These are phyloP conservation scores for Paecilomyces dactylethromorphus DNA, from an alignment of 2,329 filamentous ascomycete species.

Conservation along the genomic window DNA sequence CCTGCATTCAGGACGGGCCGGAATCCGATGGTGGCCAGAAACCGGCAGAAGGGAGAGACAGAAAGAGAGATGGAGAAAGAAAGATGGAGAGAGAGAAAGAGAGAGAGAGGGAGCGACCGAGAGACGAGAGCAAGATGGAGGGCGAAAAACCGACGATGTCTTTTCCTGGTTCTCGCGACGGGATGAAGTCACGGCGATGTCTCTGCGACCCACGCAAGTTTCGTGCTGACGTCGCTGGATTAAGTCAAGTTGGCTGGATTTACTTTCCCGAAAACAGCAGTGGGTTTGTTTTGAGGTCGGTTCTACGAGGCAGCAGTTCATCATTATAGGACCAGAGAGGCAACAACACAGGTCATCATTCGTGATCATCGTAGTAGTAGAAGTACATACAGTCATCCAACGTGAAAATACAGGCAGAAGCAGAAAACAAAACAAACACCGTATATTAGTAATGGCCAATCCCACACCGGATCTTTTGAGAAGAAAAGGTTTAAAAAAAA, in stretches of 20 bases:
- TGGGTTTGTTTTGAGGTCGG: too few relatives aligned
- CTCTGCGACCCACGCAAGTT: background rate
- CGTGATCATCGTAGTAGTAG: conserved; percentile 6
- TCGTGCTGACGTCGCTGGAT: too few relatives aligned
- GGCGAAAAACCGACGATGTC: too few relatives aligned
- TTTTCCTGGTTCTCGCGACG: background rate
- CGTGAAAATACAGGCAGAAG: conserved; percentile 2
- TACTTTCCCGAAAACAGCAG: too few relatives aligned
- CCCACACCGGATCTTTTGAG: background rate
- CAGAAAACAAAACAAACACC: background rate
- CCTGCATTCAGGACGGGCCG: too few relatives aligned
- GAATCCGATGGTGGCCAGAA: too few relatives aligned
- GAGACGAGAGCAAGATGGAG: too few relatives aligned
- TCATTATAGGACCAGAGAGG: too few relatives aligned
- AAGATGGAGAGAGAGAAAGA: background rate
- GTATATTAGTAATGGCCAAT: conserved; percentile 4
- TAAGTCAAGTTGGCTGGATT: too few relatives aligned
- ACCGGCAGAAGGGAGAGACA: too few relatives aligned
- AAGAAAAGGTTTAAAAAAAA: conserved; percentile 1
- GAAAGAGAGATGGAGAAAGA: background rate
- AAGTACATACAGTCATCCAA: conserved; percentile 8
- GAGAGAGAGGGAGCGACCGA: too few relatives aligned
- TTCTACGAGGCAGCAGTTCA: too few relatives aligned
- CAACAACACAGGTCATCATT: conserved; percentile 7
- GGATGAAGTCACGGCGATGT: background rate